Evolutionary conservation across 2,329 filamentous ascomycete genomes (phyloP).

Genomic region (Cytospora piceicola): DNA sequence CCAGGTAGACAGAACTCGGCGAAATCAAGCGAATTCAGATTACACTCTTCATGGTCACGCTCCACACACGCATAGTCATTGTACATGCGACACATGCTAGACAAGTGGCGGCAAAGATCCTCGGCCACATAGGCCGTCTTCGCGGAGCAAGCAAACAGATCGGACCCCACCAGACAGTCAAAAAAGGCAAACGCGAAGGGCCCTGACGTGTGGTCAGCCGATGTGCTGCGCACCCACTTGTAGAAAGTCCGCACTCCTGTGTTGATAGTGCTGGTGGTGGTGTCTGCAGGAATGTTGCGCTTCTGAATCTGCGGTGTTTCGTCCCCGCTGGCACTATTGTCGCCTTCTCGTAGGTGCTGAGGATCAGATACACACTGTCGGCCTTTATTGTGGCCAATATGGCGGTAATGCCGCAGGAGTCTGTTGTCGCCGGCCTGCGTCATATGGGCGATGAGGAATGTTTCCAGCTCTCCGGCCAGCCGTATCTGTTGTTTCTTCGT

Average conservation of each 20-base stretch:
- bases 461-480: not conserved
- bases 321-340: too few relatives aligned
- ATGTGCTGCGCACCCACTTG: conserved; percentile 26
- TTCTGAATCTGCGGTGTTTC: too few relatives aligned
- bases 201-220: conserved; percentile 28
- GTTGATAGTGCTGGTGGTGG: too few relatives aligned
- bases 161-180: conserved; percentile 19
- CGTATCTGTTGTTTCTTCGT: not conserved
- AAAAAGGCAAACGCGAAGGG: conserved; percentile 29
- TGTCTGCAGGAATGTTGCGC: too few relatives aligned
- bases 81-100: conserved; percentile 40
- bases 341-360: too few relatives aligned
- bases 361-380: too few relatives aligned
- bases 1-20: conserved; percentile 34
- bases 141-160: not conserved
- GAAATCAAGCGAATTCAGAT: conserved; percentile 41
- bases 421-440: conserved; percentile 3
- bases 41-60: conserved; percentile 38
- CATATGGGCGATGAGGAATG: not conserved
- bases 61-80: conserved; percentile 41
- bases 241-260: conserved; percentile 19
- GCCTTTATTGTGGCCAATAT: too few relatives aligned
- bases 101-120: conserved; percentile 32
- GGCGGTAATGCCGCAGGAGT: too few relatives aligned
- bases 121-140: conserved; percentile 1